Evolutionary conservation across 257 asterid species (phyloP), one percentile per base, ranked within the genome.

Genomic region (Solanum piurae): DNA sequence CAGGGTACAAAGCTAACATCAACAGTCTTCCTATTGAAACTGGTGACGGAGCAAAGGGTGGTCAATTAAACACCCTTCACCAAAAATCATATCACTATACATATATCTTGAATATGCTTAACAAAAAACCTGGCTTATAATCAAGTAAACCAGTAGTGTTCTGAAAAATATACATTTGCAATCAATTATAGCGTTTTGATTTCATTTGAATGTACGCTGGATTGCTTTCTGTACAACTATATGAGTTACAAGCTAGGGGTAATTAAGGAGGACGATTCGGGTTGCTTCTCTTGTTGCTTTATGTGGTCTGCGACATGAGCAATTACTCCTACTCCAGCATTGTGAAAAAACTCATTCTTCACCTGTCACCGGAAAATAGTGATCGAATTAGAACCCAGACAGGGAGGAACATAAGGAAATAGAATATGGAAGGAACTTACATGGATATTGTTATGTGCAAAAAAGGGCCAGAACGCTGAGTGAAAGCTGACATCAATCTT

Each of bases 401-500:
- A 3, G 20, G 25, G 42, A 18, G 25, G 62, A 46, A 64, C 16
- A 72, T 12, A 23, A 29, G 29, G 52, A 46, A 9, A 4, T 18
- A 36, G 11, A 76, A 85, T 31, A 72, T 58, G 86, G 72, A 46
- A 68, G 38, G 72, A 69, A 72, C 85, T 92, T 93, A 94, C 99
- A 90, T 97, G 94, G 52, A 97, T 96, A 77, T 93, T 93, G 92
- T 94, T 91, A 83, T 97, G 99, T 14, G 99, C 99, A 40, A 96
- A 94, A 92, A 95, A 97, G 34, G 98, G 98, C 96, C 95, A 93
- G 66, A 89, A 77, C 6, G 98, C 91, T 0, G 98, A 93, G 89
- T 95, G 98, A 87, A 97, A 97, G 92, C 93, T 95, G 62, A 97
- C 96, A 85, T 97, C 99, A 20, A 97, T 93, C 88, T 97, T 97